Evolutionary conservation across 805 yeast genomes (phyloP), one percentile per base, ranked within the genome.

Genomic region (Lipomyces lipofer): DNA sequence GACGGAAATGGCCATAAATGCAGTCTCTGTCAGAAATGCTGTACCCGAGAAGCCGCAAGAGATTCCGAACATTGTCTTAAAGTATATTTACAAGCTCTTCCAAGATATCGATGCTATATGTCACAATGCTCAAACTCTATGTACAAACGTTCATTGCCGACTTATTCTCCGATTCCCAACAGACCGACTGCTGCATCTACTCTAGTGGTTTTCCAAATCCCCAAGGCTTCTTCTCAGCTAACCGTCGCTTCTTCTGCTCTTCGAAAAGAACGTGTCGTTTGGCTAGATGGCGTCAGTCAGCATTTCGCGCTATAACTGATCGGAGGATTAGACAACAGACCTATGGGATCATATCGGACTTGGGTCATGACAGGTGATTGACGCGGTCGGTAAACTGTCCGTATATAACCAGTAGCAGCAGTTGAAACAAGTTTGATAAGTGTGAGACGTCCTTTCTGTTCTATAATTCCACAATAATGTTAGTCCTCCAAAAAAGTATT

Each of bases 181-280:
- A n/a, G n/a, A n/a, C n/a, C 33, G 13, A n/a, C 33, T 19, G n/a
- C 22, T 36, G 22, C 25, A 10, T 29, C 21, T 38, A 21, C 24
- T 48, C 48, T 12, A 58, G 19, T 17, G 63, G 63, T 47, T 43
- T 36, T n/a, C 62, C 62, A 35, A 55, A 58, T 8, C 62, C 62
- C 35, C 46, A 58, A 13, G 35, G 28, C 38, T 47, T 47, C 32
- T 9, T 13, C n/a, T 52, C 69, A 35, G 73, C 69, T 25, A 84
- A 80, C 71, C 86, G 89, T 71, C 99, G 82, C 77, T 88, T 89
- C 70, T 87, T 88, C 50, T 86, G 81, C 70, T 92, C 99, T 28
- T 83, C 82, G 75, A 94, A 92, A 57, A 92, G 75, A 49, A 94
- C 96, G 74, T 90, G 97, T 71, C 96, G 83, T 71, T 86, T 83